These are phyloP conservation scores for Hyphodiscus sp. DNA, from an alignment of 2,329 filamentous ascomycete genomes.

Conservation along the genomic window DNA sequence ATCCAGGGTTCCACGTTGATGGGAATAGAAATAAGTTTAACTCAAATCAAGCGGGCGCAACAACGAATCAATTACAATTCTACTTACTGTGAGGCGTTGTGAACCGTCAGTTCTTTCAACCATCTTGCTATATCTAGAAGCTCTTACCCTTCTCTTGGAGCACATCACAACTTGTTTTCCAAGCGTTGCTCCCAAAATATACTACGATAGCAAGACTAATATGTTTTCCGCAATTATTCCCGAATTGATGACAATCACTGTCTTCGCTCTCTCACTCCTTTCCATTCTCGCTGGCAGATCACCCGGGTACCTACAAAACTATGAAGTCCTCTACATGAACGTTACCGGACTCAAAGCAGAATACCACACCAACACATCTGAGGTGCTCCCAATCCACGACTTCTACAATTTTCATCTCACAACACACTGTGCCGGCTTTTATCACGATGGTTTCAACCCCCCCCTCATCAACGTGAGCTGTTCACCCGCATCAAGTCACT, in stretches of 20 bases:
- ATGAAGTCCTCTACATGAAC: slow-evolving; percentile 6
- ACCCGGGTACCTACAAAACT: not conserved
- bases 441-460: not conserved
- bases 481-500: not conserved
- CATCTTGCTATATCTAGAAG: too few relatives aligned
- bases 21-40: too few relatives aligned
- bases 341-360: not conserved
- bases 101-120: too few relatives aligned
- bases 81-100: too few relatives aligned
- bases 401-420: slow-evolving; percentile 6
- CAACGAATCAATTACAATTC: too few relatives aligned
- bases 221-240: slow-evolving; percentile 1
- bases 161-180: not conserved
- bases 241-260: not conserved
- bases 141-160: not conserved
- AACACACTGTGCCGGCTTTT: slow-evolving; percentile 5
- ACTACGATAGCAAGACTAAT: not conserved
- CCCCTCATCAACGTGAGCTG: not conserved
- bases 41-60: too few relatives aligned
- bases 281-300: not conserved
- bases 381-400: slow-evolving; percentile 7
- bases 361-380: not conserved
- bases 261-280: slow-evolving; percentile 4
- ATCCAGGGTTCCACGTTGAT: too few relatives aligned
- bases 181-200: not conserved